A percentile compares a stretch with the other conserved stretches of the same genome.
Conservation (phyloP, 768 basidiomycete genomes). For the Exsudoporus frostii region DNA sequence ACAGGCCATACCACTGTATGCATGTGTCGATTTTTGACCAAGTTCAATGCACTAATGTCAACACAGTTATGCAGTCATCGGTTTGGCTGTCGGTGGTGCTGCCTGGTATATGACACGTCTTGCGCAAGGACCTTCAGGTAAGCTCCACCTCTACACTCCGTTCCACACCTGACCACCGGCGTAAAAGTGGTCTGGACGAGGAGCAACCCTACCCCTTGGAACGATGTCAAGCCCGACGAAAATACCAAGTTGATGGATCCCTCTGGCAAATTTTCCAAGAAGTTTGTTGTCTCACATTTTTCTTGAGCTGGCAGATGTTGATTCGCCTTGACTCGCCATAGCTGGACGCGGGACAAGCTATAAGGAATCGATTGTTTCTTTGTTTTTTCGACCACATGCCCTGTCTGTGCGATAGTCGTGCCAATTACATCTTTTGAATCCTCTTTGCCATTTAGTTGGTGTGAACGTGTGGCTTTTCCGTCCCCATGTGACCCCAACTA, state of each 20-base stretch:
- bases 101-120: slow-evolving; percentile 66
- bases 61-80: slow-evolving; percentile 47
- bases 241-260: slow-evolving; percentile 67
- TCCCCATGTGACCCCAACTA: slow-evolving; percentile 1
- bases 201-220: slow-evolving; percentile 87
- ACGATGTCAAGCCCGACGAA: slow-evolving; percentile 71
- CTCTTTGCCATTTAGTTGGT: neutral
- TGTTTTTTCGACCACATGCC: neutral
- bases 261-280: slow-evolving; percentile 73
- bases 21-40: slow-evolving; percentile 3
- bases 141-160: slow-evolving; percentile 12
- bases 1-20: slow-evolving; percentile 52
- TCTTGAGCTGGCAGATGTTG: neutral
- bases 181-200: slow-evolving; percentile 56
- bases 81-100: slow-evolving; percentile 53
- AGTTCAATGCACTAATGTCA: slow-evolving; percentile 12
- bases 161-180: neutral
- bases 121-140: slow-evolving; percentile 53
- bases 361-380: slow-evolving; percentile 30
- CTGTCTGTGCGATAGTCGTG: slow-evolving; percentile 18
- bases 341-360: slow-evolving; percentile 76
- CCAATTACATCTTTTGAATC: slow-evolving; percentile 17
- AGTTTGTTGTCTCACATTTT: slow-evolving; percentile 30
- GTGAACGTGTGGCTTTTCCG: neutral
- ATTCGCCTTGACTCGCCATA: slow-evolving; percentile 27